Base-by-base conservation (phyloP, 2,329 filamentous ascomycete genomes). In the Neospermospora avenae region DNA sequence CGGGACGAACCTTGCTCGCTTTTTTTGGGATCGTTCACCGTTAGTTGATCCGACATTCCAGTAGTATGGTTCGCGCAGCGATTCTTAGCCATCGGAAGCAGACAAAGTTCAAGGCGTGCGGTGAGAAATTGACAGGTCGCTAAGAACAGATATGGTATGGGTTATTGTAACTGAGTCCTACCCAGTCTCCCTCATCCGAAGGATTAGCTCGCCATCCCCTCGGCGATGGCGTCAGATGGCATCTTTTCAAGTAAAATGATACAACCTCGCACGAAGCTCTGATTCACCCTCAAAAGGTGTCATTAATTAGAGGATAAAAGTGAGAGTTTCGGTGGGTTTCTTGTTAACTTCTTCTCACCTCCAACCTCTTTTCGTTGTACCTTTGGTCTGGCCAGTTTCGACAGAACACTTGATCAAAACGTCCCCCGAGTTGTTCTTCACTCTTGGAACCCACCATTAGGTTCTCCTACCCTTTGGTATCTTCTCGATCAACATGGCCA, bases 191-290 rank as follows among this genome's bases (percentile, higher is more conserved):
- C 24, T 14, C 37, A 37, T 51, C 41, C 37, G 45, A 46, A 45
- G 53, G 51, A 24, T 20, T 41, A 63, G 64, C 46, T 37, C 65
- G 60, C 60, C 60, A 67, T 63, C 58, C 18, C 11, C 41, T 20
- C 42, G 41, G 22, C 18, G 31, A 63, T 65, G 48, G 58, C 63
- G 63, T 55, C 51, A 65, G 62, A 64, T 60, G 46, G 48, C 63
- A 64, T 58, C 56, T 52, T 56, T 55, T 58, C 44, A 57, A 58
- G 39, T 59, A 65, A 63, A 63, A 65, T 67, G 62, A 63, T 51
- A 64, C 54, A 57, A 64, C 31, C 28, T 55, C 57, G 55, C 49
- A 49, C 39, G 31, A 58, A 18, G 39, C 46, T 48, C 28, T 35
- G 16, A 58, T 58, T 56, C 31, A 56, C 51, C 24, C 25, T 24